Percentiles rank a stretch among this genome's conserved stretches.
phyloP scores from a whole-genome alignment of 1,284 basidiomycete species.

The Microbotryum violaceum region DNA sequence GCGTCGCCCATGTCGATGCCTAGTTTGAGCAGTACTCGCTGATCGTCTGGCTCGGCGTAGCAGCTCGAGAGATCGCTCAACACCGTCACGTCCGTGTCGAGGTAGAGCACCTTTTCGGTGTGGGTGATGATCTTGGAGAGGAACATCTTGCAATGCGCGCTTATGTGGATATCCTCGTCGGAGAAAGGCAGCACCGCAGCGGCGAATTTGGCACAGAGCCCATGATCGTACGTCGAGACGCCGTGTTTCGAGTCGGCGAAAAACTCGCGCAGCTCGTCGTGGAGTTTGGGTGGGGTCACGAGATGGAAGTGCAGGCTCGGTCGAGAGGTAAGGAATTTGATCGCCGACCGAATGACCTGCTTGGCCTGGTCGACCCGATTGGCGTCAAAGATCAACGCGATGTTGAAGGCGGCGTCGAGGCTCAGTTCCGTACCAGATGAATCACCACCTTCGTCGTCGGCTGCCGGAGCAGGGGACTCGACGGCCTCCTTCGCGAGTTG shows the following conservation, averaged over 20 bases:
- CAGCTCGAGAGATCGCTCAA: slow-evolving; percentile 20
- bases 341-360: slow-evolving; percentile 28
- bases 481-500: neutral
- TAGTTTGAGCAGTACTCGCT: slow-evolving; percentile 5
- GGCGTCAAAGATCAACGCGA: slow-evolving; percentile 30
- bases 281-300: slow-evolving; percentile 15
- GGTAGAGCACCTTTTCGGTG: slow-evolving; percentile 27
- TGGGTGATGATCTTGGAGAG: slow-evolving; percentile 26
- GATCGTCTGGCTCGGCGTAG: slow-evolving; percentile 9
- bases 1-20: slow-evolving; percentile 31
- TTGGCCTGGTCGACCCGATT: slow-evolving; percentile 24
- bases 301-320: slow-evolving; percentile 16
- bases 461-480: neutral
- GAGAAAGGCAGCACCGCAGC: slow-evolving; percentile 25
- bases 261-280: slow-evolving; percentile 10
- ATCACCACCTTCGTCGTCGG: neutral
- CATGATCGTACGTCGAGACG: slow-evolving; percentile 27
- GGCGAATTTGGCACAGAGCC: slow-evolving; percentile 10
- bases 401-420: slow-evolving; percentile 19
- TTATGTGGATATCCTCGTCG: slow-evolving; percentile 25
- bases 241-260: slow-evolving; percentile 5
- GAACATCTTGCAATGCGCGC: slow-evolving; percentile 33
- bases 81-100: slow-evolving; percentile 31
- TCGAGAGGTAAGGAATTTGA: slow-evolving; percentile 18
- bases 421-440: too few relatives aligned